Evolutionary conservation across 176 grass and related monocot species (phyloP).

Genomic region (Cenchrus fungigraminus): DNA sequence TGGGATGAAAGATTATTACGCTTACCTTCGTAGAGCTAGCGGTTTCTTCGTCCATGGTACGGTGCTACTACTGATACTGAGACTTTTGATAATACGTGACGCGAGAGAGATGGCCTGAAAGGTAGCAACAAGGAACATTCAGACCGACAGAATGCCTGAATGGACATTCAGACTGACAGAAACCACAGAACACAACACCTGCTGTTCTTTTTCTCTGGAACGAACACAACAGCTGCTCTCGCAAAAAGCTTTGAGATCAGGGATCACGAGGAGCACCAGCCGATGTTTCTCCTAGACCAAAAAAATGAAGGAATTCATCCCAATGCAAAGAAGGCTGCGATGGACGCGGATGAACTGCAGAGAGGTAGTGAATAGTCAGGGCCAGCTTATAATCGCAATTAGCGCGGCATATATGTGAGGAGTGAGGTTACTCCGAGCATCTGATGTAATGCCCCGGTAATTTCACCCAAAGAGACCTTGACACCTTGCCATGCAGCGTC

Average conservation of each 20-base stretch:
- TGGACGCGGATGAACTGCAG: not conserved
- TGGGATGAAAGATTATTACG: not conserved
- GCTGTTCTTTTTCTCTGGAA: not conserved
- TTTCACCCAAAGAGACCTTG: not conserved
- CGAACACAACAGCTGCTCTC: not conserved
- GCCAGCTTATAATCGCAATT: not conserved
- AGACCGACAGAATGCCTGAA: not conserved
- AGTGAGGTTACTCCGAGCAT: not conserved
- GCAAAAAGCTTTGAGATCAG: not conserved
- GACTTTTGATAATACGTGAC: not conserved
- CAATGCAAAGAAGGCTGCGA: conserved; percentile 2
- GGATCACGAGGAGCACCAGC: too few relatives aligned
- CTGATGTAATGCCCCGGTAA: not conserved
- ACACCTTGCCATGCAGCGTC: not conserved
- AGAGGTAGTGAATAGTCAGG: not conserved
- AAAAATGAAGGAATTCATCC: not conserved
- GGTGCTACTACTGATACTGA: not conserved
- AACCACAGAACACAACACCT: not conserved
- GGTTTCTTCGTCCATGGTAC: conserved; percentile 34
- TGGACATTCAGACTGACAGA: not conserved
- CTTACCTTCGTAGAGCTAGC: conserved; percentile 15
- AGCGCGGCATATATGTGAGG: not conserved
- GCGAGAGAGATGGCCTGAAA: conserved; percentile 3
- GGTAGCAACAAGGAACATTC: not conserved
- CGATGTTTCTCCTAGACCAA: not conserved